phyloP scores from a whole-genome alignment of 306 rosid genomes.

The Medicago ruthenica region DNA sequence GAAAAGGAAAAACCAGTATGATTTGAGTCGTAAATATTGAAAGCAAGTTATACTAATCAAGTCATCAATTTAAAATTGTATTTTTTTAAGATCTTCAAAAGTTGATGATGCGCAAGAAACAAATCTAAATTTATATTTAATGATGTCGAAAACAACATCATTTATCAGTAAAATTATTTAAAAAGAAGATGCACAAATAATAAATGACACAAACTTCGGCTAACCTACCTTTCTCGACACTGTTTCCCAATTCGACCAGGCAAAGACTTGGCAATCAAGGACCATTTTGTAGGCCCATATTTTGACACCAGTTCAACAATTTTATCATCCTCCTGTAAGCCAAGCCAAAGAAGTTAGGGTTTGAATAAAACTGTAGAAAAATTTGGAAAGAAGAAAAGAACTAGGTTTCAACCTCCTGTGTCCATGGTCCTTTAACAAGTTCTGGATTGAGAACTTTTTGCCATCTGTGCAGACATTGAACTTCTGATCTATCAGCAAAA shows the following conservation, averaged over 20 bases:
- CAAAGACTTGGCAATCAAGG: slow-evolving; percentile 91
- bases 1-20: slow-evolving; percentile 28
- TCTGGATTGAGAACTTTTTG: slow-evolving; percentile 99
- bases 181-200: slow-evolving; percentile 22
- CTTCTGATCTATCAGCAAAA: slow-evolving; percentile 94
- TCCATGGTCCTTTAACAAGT: slow-evolving; percentile 98
- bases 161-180: slow-evolving; percentile 15
- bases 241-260: slow-evolving; percentile 99
- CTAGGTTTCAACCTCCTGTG: slow-evolving; percentile 73
- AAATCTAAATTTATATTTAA: slow-evolving; percentile 9
- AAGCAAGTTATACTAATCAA: slow-evolving; percentile 25
- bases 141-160: slow-evolving; percentile 3
- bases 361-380: slow-evolving; percentile 33
- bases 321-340: slow-evolving; percentile 87
- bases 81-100: slow-evolving; percentile 20
- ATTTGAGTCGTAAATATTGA: slow-evolving; percentile 13
- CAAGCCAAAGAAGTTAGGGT: slow-evolving; percentile 40
- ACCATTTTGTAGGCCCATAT: slow-evolving; percentile 97
- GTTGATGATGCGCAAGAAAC: slow-evolving; percentile 24
- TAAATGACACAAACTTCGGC: slow-evolving; percentile 15
- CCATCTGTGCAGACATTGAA: slow-evolving; percentile 99
- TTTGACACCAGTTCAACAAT: slow-evolving; percentile 76
- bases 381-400: slow-evolving; percentile 11
- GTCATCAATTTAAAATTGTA: slow-evolving; percentile 11
- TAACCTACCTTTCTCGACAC: slow-evolving; percentile 88